phyloP scores from a whole-genome alignment of 1,284 basidiomycete genomes.

The Bondarzewia mesenterica region DNA sequence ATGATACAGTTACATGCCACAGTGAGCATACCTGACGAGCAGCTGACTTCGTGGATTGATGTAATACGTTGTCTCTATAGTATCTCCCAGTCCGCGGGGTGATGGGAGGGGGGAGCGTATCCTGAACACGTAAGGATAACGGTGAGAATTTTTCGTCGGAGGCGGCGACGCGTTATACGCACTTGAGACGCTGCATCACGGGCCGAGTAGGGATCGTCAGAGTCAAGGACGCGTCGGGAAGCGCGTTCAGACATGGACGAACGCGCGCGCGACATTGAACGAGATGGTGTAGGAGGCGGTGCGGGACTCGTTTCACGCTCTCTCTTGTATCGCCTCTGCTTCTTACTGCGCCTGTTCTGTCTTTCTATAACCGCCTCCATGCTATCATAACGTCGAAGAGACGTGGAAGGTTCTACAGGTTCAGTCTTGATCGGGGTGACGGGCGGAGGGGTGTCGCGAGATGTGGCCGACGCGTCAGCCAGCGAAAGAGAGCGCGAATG shows the following conservation, averaged over 20 bases:
- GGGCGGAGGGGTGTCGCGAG: constrained; percentile 32
- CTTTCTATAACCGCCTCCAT: constrained; percentile 70
- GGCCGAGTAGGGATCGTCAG: constrained; percentile 21
- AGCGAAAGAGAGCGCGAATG: constrained; percentile 44
- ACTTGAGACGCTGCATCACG: constrained; percentile 24
- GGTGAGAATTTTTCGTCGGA: not conserved
- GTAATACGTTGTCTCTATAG: constrained; percentile 13
- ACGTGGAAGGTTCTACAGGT: constrained; percentile 37
- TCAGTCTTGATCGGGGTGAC: constrained; percentile 56
- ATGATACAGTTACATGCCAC: not conserved
- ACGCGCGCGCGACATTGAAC: constrained; percentile 18
- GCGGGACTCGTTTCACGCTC: constrained; percentile 34
- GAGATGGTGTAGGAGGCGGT: constrained; percentile 39
- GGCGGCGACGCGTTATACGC: constrained; percentile 14
- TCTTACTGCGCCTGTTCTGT: constrained; percentile 43
- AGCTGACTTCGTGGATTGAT: constrained; percentile 9
- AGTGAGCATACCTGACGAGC: constrained; percentile 7
- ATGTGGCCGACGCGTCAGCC: constrained; percentile 31
- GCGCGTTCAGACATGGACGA: constrained; percentile 50
- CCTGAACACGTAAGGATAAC: constrained; percentile 13
- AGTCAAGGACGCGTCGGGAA: constrained; percentile 31
- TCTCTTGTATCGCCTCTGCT: constrained; percentile 35
- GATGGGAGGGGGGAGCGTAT: constrained; percentile 14
- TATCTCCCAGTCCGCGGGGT: constrained; percentile 12
- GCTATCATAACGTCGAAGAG: constrained; percentile 50